Percentiles rank a stretch among this genome's conserved stretches.
Conservation (phyloP, 352 stramenopile genomes). For the Phytopythium delawarense region DNA sequence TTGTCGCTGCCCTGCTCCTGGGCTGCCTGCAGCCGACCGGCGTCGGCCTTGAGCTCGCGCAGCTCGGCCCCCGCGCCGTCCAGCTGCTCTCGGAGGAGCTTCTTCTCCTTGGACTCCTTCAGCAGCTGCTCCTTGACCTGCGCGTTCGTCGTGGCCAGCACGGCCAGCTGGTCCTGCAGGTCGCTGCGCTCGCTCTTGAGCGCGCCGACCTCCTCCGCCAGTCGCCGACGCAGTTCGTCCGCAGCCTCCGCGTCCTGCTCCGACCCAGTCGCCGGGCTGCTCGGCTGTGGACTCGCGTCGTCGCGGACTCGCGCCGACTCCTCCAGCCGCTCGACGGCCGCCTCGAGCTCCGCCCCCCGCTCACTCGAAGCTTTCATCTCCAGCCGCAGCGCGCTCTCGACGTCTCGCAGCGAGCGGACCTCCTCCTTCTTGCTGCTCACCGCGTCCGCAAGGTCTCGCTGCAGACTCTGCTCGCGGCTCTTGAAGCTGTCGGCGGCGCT, state of each 20-base stretch:
- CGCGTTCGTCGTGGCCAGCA: constrained; percentile 21
- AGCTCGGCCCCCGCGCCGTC: constrained; percentile 12
- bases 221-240: constrained; percentile 13
- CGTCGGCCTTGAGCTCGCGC: background rate
- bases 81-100: constrained; percentile 26
- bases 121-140: constrained; percentile 39
- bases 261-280: background rate
- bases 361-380: background rate
- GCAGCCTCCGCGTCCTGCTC: background rate
- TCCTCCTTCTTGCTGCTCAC: background rate
- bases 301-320: too few relatives aligned
- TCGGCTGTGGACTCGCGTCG: background rate
- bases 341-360: background rate
- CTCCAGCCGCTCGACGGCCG: background rate
- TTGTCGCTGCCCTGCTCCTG: background rate
- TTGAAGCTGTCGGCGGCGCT: background rate
- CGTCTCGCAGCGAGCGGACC: background rate
- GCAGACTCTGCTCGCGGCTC: background rate
- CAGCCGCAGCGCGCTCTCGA: background rate
- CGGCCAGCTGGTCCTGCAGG: constrained; percentile 24
- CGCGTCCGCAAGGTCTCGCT: background rate
- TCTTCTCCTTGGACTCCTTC: constrained; percentile 44
- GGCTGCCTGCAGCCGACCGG: constrained; percentile 1
- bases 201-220: constrained; percentile 10
- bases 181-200: constrained; percentile 22